Conservation (phyloP, 2,329 filamentous ascomycete species). For the Fusarium torreyae region DNA sequence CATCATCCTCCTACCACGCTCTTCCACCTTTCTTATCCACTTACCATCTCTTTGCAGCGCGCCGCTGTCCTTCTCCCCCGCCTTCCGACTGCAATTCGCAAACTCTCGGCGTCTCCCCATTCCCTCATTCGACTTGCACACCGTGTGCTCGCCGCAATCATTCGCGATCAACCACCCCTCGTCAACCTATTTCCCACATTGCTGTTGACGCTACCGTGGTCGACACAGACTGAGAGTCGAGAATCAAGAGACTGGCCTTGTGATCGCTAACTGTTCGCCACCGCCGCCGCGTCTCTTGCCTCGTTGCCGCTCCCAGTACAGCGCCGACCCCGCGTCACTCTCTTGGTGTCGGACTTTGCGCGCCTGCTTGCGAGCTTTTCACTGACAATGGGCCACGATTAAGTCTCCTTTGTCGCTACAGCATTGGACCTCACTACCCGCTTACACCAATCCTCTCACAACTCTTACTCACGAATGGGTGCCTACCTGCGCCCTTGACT, state of each 20-base stretch:
- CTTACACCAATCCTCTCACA: conserved; percentile 24
- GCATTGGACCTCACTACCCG: conserved; percentile 39
- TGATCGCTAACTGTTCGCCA: conserved; percentile 43
- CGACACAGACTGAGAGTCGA: conserved; percentile 33
- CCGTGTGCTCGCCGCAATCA: conserved; percentile 22
- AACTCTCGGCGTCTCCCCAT: conserved; percentile 24
- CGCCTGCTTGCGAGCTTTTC: conserved; percentile 49
- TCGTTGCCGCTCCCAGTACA: conserved; percentile 36
- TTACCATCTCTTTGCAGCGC: conserved; percentile 39
- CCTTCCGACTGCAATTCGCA: conserved; percentile 43
- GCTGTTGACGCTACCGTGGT: conserved; percentile 25
- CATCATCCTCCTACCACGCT: conserved; percentile 16
- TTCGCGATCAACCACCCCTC: conserved; percentile 32
- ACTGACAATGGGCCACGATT: conserved; percentile 56
- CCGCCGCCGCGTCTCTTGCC: conserved; percentile 32
- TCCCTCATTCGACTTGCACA: conserved; percentile 26
- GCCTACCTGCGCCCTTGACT: conserved; percentile 37
- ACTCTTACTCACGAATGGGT: conserved; percentile 50
- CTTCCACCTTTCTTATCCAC: conserved; percentile 24
- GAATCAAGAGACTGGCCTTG: conserved; percentile 28
- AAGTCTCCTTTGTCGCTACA: conserved; percentile 48
- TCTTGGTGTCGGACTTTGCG: conserved; percentile 46
- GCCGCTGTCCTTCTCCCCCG: conserved; percentile 45
- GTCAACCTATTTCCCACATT: conserved; percentile 12
- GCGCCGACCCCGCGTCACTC: conserved; percentile 48